Percentiles rank a stretch among this genome's conserved stretches.
phyloP scores from a whole-genome alignment of 108 stramenopile species.

The Cafeteria roenbergensis region DNA sequence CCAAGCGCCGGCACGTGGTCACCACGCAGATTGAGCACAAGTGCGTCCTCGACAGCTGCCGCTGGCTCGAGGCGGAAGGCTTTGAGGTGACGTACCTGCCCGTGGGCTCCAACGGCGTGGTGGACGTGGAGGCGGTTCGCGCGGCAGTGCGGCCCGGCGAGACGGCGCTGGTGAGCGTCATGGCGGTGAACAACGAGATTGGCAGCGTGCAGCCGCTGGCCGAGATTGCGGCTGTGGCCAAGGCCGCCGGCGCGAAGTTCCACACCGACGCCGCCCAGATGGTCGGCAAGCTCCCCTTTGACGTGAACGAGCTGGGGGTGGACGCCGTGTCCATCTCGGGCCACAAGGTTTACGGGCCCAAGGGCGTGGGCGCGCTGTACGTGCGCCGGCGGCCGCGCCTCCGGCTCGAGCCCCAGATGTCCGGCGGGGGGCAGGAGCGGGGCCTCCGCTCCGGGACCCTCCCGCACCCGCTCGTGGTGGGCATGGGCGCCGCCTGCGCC shows the following conservation, averaged over 20 bases:
- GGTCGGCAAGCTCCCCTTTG: slow-evolving; percentile 87
- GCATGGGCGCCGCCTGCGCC: slow-evolving; percentile 77
- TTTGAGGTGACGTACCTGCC: slow-evolving; percentile 92
- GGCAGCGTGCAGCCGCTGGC: slow-evolving; percentile 84
- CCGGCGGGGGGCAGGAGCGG: slow-evolving; percentile 95
- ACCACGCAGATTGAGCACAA: slow-evolving; percentile 99
- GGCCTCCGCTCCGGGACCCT: slow-evolving; percentile 76
- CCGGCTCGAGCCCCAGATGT: slow-evolving; percentile 83
- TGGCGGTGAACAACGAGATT: slow-evolving; percentile 99
- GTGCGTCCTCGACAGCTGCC: slow-evolving; percentile 92
- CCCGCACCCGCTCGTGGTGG: slow-evolving; percentile 71
- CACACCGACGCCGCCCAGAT: slow-evolving; percentile 97
- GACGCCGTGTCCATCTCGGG: slow-evolving; percentile 87
- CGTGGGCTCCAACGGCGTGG: slow-evolving; percentile 69
- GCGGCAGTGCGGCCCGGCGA: slow-evolving; percentile 71
- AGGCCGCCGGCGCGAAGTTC: slow-evolving; percentile 79
- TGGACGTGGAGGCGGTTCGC: slow-evolving; percentile 72
- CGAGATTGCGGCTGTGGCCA: slow-evolving; percentile 83
- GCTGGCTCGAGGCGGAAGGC: slow-evolving; percentile 83
- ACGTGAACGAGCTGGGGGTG: slow-evolving; percentile 77
- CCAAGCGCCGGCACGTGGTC: slow-evolving; percentile 74
- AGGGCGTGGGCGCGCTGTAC: slow-evolving; percentile 92
- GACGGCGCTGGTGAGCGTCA: slow-evolving; percentile 77
- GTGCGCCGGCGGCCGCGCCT: slow-evolving; percentile 84
- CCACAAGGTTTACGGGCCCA: slow-evolving; percentile 97